phyloP scores from a whole-genome alignment of 768 basidiomycete genomes.

The Glaciozyma martinii region DNA sequence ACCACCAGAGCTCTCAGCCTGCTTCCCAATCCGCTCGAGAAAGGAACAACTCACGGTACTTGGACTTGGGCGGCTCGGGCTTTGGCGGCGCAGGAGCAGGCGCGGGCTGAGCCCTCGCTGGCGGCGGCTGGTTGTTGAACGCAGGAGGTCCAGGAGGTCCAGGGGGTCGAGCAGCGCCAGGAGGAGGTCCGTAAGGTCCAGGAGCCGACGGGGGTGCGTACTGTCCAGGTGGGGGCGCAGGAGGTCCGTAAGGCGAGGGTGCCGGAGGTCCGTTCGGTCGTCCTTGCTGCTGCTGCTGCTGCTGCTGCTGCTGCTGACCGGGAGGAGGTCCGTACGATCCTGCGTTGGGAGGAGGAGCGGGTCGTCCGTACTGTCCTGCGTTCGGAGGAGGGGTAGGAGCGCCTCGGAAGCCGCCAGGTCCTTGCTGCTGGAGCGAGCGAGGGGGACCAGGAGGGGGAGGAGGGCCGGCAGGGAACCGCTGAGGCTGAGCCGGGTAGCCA shows the following conservation, averaged over 20 bases:
- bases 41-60: constrained; percentile 51
- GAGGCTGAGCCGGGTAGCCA: constrained; percentile 11
- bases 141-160: constrained; percentile 39
- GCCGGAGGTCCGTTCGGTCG: constrained; percentile 1
- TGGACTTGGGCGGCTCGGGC: constrained; percentile 40
- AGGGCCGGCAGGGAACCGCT: constrained; percentile 27
- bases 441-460: constrained; percentile 38
- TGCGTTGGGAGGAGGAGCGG: constrained; percentile 1
- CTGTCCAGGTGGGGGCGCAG: constrained; percentile 33
- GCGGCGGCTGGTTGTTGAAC: constrained; percentile 17
- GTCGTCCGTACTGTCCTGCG: not conserved
- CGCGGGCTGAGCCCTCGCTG: constrained; percentile 36
- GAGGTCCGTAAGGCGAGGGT: constrained; percentile 36
- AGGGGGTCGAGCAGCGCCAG: constrained; percentile 35
- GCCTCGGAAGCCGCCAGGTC: constrained; percentile 2
- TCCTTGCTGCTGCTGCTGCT: constrained; percentile 5
- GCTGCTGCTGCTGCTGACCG: constrained; percentile 5
- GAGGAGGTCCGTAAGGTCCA: constrained; percentile 27
- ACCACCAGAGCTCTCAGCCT: not conserved
- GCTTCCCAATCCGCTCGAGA: constrained; percentile 1
- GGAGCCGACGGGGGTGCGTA: constrained; percentile 35
- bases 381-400: constrained; percentile 3
- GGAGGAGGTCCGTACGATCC: constrained; percentile 7
- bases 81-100: constrained; percentile 41
- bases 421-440: constrained; percentile 30